Evolutionary conservation across 1,139 yeast species (phyloP).

Genomic region (Saccharomycopsis crataegensis): DNA sequence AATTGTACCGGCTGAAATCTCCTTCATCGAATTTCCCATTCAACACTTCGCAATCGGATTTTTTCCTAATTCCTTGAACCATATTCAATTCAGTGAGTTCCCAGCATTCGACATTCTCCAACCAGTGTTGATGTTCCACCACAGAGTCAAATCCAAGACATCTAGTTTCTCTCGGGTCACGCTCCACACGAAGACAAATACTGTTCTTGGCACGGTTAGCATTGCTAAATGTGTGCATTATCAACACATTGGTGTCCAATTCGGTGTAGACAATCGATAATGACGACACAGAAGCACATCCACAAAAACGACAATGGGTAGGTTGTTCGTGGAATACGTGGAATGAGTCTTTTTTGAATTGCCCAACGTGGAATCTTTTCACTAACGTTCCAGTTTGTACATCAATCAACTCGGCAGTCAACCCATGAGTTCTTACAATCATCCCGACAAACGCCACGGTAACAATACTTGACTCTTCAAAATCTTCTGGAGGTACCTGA

Average conservation of each 20-base stretch:
- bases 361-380: conserved; percentile 50
- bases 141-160: conserved; percentile 79
- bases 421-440: conserved; percentile 50
- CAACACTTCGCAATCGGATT: background rate
- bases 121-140: conserved; percentile 63
- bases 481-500: conserved; percentile 17
- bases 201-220: conserved; percentile 71
- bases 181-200: conserved; percentile 80
- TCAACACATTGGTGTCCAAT: conserved; percentile 46
- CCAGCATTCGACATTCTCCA: conserved; percentile 65
- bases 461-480: conserved; percentile 31
- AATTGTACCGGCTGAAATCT: background rate
- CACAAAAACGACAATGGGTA: conserved; percentile 84
- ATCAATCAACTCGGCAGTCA: conserved; percentile 61
- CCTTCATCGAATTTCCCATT: background rate
- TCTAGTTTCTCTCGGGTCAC: conserved; percentile 87
- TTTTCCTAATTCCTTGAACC: conserved; percentile 44
- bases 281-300: conserved; percentile 73
- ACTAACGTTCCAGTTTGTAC: conserved; percentile 65
- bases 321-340: conserved; percentile 76
- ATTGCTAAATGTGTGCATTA: conserved; percentile 65
- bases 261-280: conserved; percentile 69
- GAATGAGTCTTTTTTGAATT: conserved; percentile 53
- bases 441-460: conserved; percentile 64
- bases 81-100: conserved; percentile 69